Evolutionary conservation across 805 yeast species (phyloP).

Genomic region (Wickerhamiella azymoides): DNA sequence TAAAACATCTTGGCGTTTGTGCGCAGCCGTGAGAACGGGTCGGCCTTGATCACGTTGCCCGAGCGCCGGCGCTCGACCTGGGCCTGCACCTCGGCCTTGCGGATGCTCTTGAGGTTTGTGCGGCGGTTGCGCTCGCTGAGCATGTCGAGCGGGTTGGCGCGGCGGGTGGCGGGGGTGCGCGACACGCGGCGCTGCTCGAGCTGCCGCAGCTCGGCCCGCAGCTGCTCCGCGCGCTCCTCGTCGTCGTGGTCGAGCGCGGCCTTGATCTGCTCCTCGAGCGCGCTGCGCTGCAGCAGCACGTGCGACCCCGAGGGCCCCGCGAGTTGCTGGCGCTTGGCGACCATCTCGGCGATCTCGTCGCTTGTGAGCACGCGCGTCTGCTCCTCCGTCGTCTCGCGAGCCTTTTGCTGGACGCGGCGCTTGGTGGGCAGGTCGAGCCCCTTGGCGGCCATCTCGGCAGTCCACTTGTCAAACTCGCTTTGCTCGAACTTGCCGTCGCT

Average conservation of each 20-base stretch:
- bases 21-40: slow-evolving; percentile 83
- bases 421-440: slow-evolving; percentile 45
- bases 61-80: slow-evolving; percentile 38
- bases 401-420: slow-evolving; percentile 52
- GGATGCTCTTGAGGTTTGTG: slow-evolving; percentile 59
- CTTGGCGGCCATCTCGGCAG: slow-evolving; percentile 44
- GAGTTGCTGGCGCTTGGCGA: slow-evolving; percentile 53
- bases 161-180: background rate
- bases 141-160: slow-evolving; percentile 22
- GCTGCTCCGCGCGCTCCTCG: slow-evolving; percentile 21
- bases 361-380: slow-evolving; percentile 54
- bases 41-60: slow-evolving; percentile 26
- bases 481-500: slow-evolving; percentile 61
- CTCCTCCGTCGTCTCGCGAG: slow-evolving; percentile 46
- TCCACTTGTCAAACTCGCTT: slow-evolving; percentile 63
- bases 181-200: slow-evolving; percentile 11
- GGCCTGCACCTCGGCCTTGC: slow-evolving; percentile 63
- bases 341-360: slow-evolving; percentile 60
- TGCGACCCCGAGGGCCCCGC: slow-evolving; percentile 51
- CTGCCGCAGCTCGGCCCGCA: slow-evolving; percentile 23
- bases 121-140: slow-evolving; percentile 79
- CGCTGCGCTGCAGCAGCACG: slow-evolving; percentile 62
- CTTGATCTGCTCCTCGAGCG: slow-evolving; percentile 56
- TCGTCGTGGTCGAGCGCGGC: slow-evolving; percentile 45
- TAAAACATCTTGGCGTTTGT: slow-evolving; percentile 80